Evolutionary conservation across 2,329 filamentous ascomycete species (phyloP).

Genomic region (Leptographium wingfieldii): DNA sequence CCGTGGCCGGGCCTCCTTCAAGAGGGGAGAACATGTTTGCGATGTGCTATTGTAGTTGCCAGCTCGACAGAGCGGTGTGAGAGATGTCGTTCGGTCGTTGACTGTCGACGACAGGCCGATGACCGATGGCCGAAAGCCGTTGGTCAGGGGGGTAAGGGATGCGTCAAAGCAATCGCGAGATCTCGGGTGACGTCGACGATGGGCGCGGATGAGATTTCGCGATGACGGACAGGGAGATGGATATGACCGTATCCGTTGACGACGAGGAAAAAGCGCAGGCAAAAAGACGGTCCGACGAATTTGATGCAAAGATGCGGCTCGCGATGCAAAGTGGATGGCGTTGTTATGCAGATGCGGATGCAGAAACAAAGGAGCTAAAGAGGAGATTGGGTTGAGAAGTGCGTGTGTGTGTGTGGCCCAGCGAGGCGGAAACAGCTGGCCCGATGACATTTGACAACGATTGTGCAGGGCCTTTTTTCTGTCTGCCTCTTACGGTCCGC

Average conservation of each 20-base stretch:
- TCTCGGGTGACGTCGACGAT: neutral
- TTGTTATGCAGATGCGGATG: neutral
- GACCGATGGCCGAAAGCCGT: neutral
- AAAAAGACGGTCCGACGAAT: neutral
- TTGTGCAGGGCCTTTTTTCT: neutral
- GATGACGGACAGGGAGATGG: neutral
- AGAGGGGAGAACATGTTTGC: conserved; percentile 44
- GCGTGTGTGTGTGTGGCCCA: neutral
- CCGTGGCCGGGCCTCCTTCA: conserved; percentile 40
- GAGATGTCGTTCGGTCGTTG: neutral
- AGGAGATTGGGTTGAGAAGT: neutral
- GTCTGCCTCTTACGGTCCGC: neutral
- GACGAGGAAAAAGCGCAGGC: neutral
- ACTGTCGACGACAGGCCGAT: neutral
- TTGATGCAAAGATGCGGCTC: neutral
- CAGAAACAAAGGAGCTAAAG: neutral
- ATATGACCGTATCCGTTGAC: neutral
- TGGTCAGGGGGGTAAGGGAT: neutral
- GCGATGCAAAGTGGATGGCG: neutral
- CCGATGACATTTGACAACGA: neutral
- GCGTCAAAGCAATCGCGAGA: neutral
- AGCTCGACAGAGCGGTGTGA: neutral
- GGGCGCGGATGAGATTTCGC: neutral
- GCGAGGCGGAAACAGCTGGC: neutral
- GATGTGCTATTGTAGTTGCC: neutral